These are phyloP conservation scores for Boeremia lycopersici DNA, from an alignment of 2,329 filamentous ascomycete genomes.

Conservation along the genomic window DNA sequence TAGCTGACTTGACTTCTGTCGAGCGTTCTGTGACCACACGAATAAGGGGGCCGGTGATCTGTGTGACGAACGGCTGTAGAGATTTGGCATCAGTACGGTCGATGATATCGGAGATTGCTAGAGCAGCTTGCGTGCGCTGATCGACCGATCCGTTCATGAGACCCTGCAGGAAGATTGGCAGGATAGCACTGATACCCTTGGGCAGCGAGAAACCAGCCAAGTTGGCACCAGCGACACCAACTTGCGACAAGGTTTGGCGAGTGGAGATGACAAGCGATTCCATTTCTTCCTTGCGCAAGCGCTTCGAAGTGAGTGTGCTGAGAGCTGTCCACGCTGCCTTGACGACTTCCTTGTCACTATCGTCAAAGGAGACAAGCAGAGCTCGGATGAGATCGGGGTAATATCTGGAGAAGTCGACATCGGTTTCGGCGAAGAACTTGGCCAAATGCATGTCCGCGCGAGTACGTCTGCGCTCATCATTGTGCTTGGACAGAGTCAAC, in stretches of 20 bases:
- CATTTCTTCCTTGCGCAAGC: constrained; percentile 96
- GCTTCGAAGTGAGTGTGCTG: constrained; percentile 78
- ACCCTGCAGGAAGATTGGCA: constrained; percentile 97
- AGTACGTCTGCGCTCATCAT: constrained; percentile 84
- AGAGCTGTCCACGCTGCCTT: constrained; percentile 89
- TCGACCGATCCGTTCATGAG: constrained; percentile 95
- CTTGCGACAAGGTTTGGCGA: constrained; percentile 81
- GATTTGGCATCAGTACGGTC: constrained; percentile 88
- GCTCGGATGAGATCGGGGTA: constrained; percentile 93
- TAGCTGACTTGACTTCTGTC: constrained; percentile 93
- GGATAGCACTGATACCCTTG: constrained; percentile 94
- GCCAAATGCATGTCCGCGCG: constrained; percentile 79
- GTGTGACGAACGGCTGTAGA: constrained; percentile 92
- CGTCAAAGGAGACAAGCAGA: constrained; percentile 89
- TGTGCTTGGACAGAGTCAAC: constrained; percentile 84
- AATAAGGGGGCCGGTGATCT: constrained; percentile 96
- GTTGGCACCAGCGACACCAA: constrained; percentile 84
- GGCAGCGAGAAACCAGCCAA: constrained; percentile 87
- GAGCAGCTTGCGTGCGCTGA: constrained; percentile 86
- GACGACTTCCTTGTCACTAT: constrained; percentile 80
- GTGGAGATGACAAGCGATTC: constrained; percentile 88
- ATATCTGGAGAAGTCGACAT: constrained; percentile 92
- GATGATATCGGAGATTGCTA: constrained; percentile 94
- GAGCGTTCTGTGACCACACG: constrained; percentile 96
- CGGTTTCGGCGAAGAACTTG: constrained; percentile 80